Evolutionary conservation across 73 alveolate genomes (phyloP).

Genomic region (Tetrahymena borealis): DNA sequence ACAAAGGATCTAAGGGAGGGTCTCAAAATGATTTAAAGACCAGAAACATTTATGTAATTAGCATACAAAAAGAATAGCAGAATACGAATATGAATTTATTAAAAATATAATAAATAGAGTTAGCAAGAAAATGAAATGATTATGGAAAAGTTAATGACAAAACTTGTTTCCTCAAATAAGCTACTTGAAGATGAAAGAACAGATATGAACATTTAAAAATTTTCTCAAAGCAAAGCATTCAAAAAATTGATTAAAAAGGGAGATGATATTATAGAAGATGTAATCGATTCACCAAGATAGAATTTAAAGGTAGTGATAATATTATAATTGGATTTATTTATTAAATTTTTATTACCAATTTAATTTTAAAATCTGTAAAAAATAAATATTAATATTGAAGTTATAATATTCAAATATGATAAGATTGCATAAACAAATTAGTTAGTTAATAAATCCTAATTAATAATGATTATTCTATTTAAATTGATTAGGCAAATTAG

Average conservation of each 20-base stretch:
- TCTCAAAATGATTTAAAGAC: background rate
- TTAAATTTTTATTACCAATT: too few relatives aligned
- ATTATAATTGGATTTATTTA: background rate
- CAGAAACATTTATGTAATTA: background rate
- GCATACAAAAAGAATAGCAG: background rate
- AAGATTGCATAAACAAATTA: too few relatives aligned
- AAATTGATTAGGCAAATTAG: too few relatives aligned
- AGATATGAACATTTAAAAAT: slow-evolving; percentile 59
- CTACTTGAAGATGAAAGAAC: slow-evolving; percentile 60
- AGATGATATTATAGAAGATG: slow-evolving; percentile 39
- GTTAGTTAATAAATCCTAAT: too few relatives aligned
- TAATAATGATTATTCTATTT: too few relatives aligned
- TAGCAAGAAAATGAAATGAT: slow-evolving; percentile 70
- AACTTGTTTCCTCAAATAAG: slow-evolving; percentile 66
- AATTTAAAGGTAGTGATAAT: background rate
- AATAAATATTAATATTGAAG: too few relatives aligned
- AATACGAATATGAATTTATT: background rate
- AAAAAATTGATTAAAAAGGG: slow-evolving; percentile 82
- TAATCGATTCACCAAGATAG: background rate
- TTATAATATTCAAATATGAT: too few relatives aligned
- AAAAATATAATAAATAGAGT: background rate
- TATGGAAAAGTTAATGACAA: slow-evolving; percentile 82
- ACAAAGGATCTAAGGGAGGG: background rate
- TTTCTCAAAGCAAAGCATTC: slow-evolving; percentile 69
- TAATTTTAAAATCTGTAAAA: too few relatives aligned